Evolutionary conservation across 176 grass and related monocot genomes (phyloP), one percentile per base, ranked within the genome.

Genomic region (Pharus latifolius): DNA sequence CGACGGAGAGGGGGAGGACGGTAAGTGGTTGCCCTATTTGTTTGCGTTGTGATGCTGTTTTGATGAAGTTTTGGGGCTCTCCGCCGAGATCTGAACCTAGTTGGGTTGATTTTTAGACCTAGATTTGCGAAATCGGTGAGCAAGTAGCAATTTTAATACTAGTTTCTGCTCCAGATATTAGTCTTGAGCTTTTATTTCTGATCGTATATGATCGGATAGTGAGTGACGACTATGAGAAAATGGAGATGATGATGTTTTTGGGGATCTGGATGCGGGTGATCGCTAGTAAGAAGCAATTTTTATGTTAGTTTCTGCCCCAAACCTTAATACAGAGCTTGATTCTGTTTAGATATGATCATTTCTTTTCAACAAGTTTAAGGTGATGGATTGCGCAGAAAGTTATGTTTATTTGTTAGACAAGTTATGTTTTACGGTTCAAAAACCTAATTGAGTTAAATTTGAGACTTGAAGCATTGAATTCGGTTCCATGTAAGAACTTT

Each of bases 1-100:
- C 23, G 96, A 99, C 3, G 90, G 89, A 27, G 90, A 99, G 22
- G 96, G 90, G 31, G 96, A 99, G 51, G 90, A 99, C 2, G 90
- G 96, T 91, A 86, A 78, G 69, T 72, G 22, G 10, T 58, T 42
- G 11, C 10, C 17, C 43, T 64, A 3, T 63, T 61, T 18, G 35
- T 22, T 79, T 65, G 30, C 28, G 9, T 38, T 22, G 24, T 40
- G 49, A 31, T 60, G 45, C 69, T 63, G 9, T 65, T 6, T 24
- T 13, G 27, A 26, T 1, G 16, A n/a, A 10, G 48, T 33, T 38
- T 6, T 56, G 4, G 19, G 1, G 25, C 16, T n/a, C n/a, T 74
- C 17, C 41, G 16, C 13, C 45, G 65, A 66, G 72, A 76, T 81
- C 73, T 85, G 53, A 48, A 34, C 19, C 65, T 46, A 38, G 44